phyloP scores from a whole-genome alignment of 1,284 basidiomycete genomes.

The Pseudozyma thailandica region DNA sequence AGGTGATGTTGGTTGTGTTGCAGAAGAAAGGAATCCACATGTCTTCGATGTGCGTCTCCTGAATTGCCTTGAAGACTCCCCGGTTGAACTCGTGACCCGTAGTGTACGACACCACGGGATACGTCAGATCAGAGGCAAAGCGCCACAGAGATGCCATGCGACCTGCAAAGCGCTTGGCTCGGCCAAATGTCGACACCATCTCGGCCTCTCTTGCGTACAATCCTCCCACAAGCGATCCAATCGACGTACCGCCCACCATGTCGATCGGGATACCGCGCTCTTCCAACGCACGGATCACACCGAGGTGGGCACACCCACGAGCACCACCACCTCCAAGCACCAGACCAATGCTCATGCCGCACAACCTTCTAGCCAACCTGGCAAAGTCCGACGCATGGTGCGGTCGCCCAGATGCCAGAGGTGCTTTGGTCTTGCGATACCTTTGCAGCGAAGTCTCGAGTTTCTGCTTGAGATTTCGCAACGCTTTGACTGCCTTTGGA shows the following conservation, averaged over 20 bases:
- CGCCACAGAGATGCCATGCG: slow-evolving; percentile 94
- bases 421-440: slow-evolving; percentile 68
- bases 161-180: slow-evolving; percentile 90
- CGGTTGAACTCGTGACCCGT: slow-evolving; percentile 75
- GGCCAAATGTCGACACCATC: slow-evolving; percentile 82
- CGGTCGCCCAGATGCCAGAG: slow-evolving; percentile 69
- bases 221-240: slow-evolving; percentile 90
- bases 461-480: slow-evolving; percentile 81
- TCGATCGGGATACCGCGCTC: slow-evolving; percentile 94
- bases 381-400: slow-evolving; percentile 92
- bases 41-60: slow-evolving; percentile 79
- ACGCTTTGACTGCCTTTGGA: slow-evolving; percentile 85
- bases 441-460: slow-evolving; percentile 89
- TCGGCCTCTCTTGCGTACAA: slow-evolving; percentile 94
- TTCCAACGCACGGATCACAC: slow-evolving; percentile 87
- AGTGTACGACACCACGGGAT: slow-evolving; percentile 96
- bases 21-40: slow-evolving; percentile 99
- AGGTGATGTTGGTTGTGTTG: slow-evolving; percentile 98
- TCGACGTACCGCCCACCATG: slow-evolving; percentile 82
- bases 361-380: slow-evolving; percentile 86
- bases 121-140: slow-evolving; percentile 92
- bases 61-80: slow-evolving; percentile 49
- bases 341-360: slow-evolving; percentile 91
- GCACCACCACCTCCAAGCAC: slow-evolving; percentile 97
- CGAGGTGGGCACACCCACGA: slow-evolving; percentile 91